Base-by-base conservation (phyloP, 805 yeast species). In the Komagataella phaffii region DNA sequence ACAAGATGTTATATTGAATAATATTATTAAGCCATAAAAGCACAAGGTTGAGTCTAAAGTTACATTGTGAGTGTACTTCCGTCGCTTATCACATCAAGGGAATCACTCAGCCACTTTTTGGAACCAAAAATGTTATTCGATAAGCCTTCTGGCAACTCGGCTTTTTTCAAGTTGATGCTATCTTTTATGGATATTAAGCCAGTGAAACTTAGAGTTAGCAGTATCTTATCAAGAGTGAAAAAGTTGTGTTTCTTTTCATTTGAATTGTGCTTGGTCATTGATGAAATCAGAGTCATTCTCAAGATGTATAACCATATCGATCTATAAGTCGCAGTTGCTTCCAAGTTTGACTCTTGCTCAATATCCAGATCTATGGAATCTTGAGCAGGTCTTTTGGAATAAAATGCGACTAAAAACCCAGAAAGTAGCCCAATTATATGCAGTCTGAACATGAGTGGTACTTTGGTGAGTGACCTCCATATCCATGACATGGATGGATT, bases 231-330 rank as follows among this genome's bases (percentile, higher is more conserved):
- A 19, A 55, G 12, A 23, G 56, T 54, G 44, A 51, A 53, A 7
- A 8, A 3, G 8, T 45, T 46, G 49, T 36, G 47, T 18, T 21
- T 46, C 4, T 50, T 52, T 19, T 50, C 45, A 3, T 36, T 49
- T 7, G 49, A 47, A 49, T 53, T 51, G 43, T 54, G 54, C 21
- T 21, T 40, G 4, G 14, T n/a, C 5, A 47, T 49, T 6, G 48
- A 40, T 14, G 60, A 56, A 23, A 56, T 46, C 48, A 57, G 12
- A 1, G 60, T 57, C 51, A 57, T 30, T 36, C 60, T 51, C 40
- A 59, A 47, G 17, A 57, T 44, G 40, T 59, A 59, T 10, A 57
- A 52, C 61, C 60, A 59, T 21, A 56, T 49, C 7, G 59, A 56
- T 24, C 60, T 19, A 43, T 52, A 46, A 2, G 53, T 52, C 7